Conservation (phyloP, 1,284 basidiomycete species). For the Austroboletus olivaceoglutinosus region DNA sequence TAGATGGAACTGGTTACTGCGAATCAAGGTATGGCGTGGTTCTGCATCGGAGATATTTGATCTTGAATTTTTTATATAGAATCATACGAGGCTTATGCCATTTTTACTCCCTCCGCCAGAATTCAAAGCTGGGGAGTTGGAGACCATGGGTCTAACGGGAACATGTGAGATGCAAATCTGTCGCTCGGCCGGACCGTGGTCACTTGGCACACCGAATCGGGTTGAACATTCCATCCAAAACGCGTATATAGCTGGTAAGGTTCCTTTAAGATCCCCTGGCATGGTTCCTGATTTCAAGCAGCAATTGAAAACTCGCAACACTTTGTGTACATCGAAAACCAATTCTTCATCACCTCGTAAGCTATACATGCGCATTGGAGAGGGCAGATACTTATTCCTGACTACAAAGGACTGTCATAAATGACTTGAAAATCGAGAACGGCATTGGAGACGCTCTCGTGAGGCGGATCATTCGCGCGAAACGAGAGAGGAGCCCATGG, state of each 20-base stretch:
- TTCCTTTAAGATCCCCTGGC: neutral
- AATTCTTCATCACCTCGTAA: conserved; percentile 97
- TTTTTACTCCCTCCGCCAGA: conserved; percentile 95
- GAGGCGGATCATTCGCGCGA: conserved; percentile 86
- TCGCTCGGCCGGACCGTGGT: conserved; percentile 95
- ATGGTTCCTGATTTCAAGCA: conserved; percentile 30
- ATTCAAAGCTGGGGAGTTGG: conserved; percentile 81
- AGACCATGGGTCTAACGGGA: conserved; percentile 83
- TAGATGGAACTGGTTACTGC: conserved; percentile 88
- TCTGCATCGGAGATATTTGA: neutral
- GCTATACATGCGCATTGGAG: conserved; percentile 25
- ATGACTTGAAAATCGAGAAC: conserved; percentile 89
- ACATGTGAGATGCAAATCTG: conserved; percentile 98
- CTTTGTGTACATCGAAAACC: conserved; percentile 95
- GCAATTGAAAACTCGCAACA: conserved; percentile 95
- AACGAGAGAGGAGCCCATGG: conserved; percentile 82
- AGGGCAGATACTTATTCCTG: conserved; percentile 4
- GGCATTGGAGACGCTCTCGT: conserved; percentile 94
- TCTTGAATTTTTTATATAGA: conserved; percentile 43
- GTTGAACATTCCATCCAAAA: conserved; percentile 95
- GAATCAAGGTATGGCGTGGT: conserved; percentile 71
- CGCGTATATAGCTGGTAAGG: conserved; percentile 84
- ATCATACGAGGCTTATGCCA: conserved; percentile 89
- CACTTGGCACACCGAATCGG: conserved; percentile 83
- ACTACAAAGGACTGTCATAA: conserved; percentile 69